Evolutionary conservation across 495 filamentous ascomycete genomes (phyloP), one percentile per base, ranked within the genome.

Genomic region (Neurospora sp.): DNA sequence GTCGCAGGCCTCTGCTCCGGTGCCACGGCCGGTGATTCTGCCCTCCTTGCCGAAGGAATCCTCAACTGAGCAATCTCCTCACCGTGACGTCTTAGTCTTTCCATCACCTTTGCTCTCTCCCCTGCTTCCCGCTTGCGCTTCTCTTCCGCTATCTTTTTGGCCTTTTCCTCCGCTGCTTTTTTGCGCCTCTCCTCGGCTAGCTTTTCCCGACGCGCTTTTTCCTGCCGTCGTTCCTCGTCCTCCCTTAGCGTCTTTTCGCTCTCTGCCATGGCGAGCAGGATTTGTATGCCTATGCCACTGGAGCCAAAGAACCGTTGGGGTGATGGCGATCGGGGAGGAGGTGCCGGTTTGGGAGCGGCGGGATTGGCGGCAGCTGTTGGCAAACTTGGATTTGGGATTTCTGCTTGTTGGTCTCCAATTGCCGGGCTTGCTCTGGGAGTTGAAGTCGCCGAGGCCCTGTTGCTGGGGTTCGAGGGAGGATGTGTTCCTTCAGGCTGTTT

Each of bases 231-330:
- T 59, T 68, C 77, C 37, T 44, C 65, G 6, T 76, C 76, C 40
- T 74, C 71, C 16, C 61, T 37, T 20, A 59, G 37, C 0, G 71
- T 75, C 70, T 77, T 70, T 20, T 35, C 27, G 68, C 68, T 75
- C 4, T 69, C 20, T 3, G 16, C 20, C 14, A 74, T 31, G 39
- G 73, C 75, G 0, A 53, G 22, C 6, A 75, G 40, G 10, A 69
- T n/a, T 4, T 72, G n/a, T 1, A 75, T 31, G 8, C 71, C 76
- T 39, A 40, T 8, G n/a, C 71, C 71, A 68, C 71, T 72, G 16
- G 73, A 72, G 6, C 65, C 38, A 53, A 75, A 79, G 74, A 76
- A 73, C 3, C 68, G 70, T 4, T 40, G 53, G 38, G 65, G 79
- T 27, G 48, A 53, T 18, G 71, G 61, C 0, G 71, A 72, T 9